A percentile compares a stretch with the other conserved stretches of the same genome.
These are phyloP conservation scores for Smittium mucronatum DNA, from an alignment of 371 early-diverging fungal species.

Conservation along the genomic window DNA sequence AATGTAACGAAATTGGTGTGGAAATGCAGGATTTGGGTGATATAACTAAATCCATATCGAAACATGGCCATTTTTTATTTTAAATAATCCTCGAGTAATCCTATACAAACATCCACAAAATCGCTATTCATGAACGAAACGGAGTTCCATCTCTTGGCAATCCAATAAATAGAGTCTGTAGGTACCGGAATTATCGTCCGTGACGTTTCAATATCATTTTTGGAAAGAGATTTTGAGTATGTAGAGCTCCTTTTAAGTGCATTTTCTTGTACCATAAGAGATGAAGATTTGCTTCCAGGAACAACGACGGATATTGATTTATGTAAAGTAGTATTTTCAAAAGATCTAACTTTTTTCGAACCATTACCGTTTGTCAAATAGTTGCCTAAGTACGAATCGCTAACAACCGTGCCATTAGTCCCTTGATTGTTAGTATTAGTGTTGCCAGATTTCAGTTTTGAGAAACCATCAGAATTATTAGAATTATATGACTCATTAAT, in stretches of 20 bases:
- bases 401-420: not conserved
- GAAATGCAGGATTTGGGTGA: too few relatives aligned
- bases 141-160: not conserved
- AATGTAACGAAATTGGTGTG: too few relatives aligned
- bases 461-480: not conserved
- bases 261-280: not conserved
- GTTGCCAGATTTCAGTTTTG: not conserved
- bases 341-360: not conserved
- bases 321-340: not conserved
- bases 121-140: not conserved
- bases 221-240: not conserved
- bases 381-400: not conserved
- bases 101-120: not conserved
- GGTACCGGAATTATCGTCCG: not conserved
- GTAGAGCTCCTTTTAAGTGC: not conserved
- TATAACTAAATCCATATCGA: too few relatives aligned
- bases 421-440: not conserved
- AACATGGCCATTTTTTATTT: too few relatives aligned
- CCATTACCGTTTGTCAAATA: not conserved
- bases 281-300: not conserved
- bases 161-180: not conserved
- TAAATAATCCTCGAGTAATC: not conserved
- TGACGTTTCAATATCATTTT: not conserved
- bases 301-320: not conserved
- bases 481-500: not conserved